These are phyloP conservation scores for Nelumbo lutea DNA, from an alignment of 164 flowering plant species.

Conservation along the genomic window DNA sequence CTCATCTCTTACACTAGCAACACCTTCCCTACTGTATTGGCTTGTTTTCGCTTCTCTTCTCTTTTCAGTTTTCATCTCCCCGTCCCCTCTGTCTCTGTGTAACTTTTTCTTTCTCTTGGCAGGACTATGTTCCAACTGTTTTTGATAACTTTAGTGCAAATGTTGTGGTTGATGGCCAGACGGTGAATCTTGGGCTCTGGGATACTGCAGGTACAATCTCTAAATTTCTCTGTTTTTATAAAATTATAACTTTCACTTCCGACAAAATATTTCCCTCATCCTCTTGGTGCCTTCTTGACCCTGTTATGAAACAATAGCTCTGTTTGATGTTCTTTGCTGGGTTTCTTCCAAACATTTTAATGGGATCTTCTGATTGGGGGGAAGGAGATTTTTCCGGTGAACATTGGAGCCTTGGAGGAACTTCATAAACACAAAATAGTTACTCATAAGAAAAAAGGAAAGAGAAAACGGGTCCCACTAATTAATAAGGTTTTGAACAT, in stretches of 20 bases:
- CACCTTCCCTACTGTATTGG: slow-evolving; percentile 58
- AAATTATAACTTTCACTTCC: neutral
- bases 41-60: neutral
- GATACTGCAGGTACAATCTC: slow-evolving; percentile 60
- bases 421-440: too few relatives aligned
- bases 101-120: slow-evolving; percentile 8
- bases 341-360: neutral
- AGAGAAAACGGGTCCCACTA: too few relatives aligned
- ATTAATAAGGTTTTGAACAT: too few relatives aligned
- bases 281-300: neutral
- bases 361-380: neutral
- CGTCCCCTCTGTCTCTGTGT: neutral
- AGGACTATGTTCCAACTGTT: slow-evolving; percentile 75
- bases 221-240: slow-evolving; percentile 3
- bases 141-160: slow-evolving; percentile 72
- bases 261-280: neutral
- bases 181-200: slow-evolving; percentile 64
- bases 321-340: neutral
- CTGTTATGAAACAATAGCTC: neutral
- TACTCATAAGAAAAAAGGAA: too few relatives aligned
- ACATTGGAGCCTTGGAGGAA: too few relatives aligned
- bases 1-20: slow-evolving; percentile 76
- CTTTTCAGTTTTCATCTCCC: neutral
- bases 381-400: too few relatives aligned
- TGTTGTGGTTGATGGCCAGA: slow-evolving; percentile 53